phyloP scores from a whole-genome alignment of 2,329 filamentous ascomycete species.

The Cercospora sesami region DNA sequence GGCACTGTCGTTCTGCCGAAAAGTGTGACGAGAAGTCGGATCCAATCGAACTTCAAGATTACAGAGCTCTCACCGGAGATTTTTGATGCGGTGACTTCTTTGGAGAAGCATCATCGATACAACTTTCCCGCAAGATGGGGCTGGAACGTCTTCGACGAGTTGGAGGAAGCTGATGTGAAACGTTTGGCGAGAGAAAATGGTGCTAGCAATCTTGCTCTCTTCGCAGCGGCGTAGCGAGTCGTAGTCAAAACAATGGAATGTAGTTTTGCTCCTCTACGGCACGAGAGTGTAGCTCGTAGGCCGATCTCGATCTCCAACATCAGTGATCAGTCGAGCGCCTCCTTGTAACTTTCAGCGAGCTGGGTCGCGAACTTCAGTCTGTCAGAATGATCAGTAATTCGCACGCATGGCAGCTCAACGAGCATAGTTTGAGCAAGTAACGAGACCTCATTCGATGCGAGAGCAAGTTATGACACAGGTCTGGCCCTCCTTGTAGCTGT shows the following conservation, averaged over 20 bases:
- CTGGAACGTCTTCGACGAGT: neutral
- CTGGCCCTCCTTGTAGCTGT: too few relatives aligned
- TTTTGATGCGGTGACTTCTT: conserved; percentile 38
- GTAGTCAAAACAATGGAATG: neutral
- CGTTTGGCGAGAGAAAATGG: neutral
- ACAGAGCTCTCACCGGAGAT: conserved; percentile 39
- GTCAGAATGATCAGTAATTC: too few relatives aligned
- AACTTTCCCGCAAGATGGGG: neutral
- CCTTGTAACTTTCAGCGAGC: neutral
- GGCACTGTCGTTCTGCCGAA: conserved; percentile 58
- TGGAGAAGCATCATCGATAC: neutral
- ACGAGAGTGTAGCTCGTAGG: neutral
- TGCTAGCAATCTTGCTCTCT: neutral
- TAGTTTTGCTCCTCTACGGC: neutral
- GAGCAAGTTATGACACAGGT: neutral
- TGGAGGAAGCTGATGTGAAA: neutral
- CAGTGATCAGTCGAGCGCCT: neutral
- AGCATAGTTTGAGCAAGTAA: too few relatives aligned
- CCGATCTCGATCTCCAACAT: neutral
- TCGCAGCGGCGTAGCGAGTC: neutral
- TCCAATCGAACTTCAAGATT: conserved; percentile 37
- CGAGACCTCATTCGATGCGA: neutral
- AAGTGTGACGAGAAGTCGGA: conserved; percentile 54
- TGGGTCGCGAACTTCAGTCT: neutral
- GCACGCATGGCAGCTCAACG: too few relatives aligned